Evolutionary conservation across 2,329 filamentous ascomycete species (phyloP).

Genomic region (Trichoderma oligosporum): DNA sequence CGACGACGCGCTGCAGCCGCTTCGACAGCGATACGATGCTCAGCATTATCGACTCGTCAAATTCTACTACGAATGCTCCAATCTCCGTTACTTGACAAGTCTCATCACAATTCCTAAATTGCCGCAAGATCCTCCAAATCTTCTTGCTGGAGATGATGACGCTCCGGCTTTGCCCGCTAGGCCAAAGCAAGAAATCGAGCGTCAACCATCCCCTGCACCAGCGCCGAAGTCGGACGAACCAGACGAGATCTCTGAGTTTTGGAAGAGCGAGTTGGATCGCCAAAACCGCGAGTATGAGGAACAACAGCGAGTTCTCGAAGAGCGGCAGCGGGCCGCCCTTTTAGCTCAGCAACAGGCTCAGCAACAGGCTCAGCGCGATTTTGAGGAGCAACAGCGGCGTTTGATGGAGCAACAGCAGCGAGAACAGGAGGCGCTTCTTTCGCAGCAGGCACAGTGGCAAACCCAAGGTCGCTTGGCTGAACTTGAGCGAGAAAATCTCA

Average conservation of each 20-base stretch:
- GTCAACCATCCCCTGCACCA: constrained; percentile 61
- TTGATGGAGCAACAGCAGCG: constrained; percentile 85
- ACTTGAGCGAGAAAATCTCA: constrained; percentile 90
- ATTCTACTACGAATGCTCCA: constrained; percentile 99
- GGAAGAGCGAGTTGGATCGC: constrained; percentile 86
- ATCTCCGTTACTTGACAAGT: constrained; percentile 91
- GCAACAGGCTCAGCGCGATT: constrained; percentile 85
- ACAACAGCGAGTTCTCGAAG: constrained; percentile 83
- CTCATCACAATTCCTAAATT: constrained; percentile 95
- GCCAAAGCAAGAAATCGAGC: constrained; percentile 70
- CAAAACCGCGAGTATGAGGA: constrained; percentile 95
- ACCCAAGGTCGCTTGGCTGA: constrained; percentile 95
- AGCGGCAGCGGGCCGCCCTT: constrained; percentile 79
- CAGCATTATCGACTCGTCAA: constrained; percentile 95
- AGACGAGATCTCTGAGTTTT: constrained; percentile 95
- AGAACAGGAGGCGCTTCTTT: constrained; percentile 83
- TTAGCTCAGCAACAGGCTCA: constrained; percentile 77
- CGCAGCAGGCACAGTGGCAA: constrained; percentile 87
- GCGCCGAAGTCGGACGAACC: constrained; percentile 72
- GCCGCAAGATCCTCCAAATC: constrained; percentile 86
- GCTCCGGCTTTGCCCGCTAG: constrained; percentile 78
- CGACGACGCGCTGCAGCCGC: constrained; percentile 83
- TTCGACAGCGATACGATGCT: constrained; percentile 85
- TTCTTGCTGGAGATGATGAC: constrained; percentile 79
- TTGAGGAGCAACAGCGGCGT: constrained; percentile 87